Evolutionary conservation across 192 early-diverging fungal species (phyloP).

Genomic region (Funneliformis mosseae): DNA sequence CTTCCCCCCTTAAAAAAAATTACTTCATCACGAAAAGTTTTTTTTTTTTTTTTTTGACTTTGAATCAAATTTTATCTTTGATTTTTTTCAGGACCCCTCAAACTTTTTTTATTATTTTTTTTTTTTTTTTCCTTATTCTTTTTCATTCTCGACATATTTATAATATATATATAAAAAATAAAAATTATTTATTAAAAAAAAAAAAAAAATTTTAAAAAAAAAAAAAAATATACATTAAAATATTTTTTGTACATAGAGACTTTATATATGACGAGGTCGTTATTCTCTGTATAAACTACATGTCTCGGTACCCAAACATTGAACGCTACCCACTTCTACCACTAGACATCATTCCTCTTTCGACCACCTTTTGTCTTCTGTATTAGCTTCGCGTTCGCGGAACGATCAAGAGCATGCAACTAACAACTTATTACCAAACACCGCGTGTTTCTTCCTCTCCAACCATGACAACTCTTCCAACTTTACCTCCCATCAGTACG

Average conservation of each 20-base stretch:
- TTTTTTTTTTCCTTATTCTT: background rate
- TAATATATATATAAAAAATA: background rate
- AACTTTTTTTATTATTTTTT: no score
- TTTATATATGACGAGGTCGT: background rate
- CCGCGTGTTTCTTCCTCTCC: background rate
- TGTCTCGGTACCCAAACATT: background rate
- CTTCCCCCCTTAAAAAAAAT: no score
- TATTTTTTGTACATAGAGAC: background rate
- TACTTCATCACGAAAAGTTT: no score
- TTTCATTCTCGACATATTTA: background rate
- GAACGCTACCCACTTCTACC: slow-evolving; percentile 10
- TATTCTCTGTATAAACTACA: slow-evolving; percentile 4
- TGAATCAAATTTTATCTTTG: no score
- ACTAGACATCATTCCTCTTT: background rate
- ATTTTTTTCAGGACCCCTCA: no score
- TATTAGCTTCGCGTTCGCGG: slow-evolving; percentile 10
- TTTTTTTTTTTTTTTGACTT: no score
- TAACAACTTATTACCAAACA: background rate
- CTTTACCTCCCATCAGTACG: slow-evolving; percentile 25
- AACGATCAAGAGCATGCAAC: slow-evolving; percentile 2
- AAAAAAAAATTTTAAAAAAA: background rate
- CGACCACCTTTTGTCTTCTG: background rate
- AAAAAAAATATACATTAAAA: background rate
- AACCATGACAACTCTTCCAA: slow-evolving; percentile 3
- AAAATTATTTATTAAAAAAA: background rate